Base-by-base conservation (phyloP, 2,329 filamentous ascomycete genomes). In the Trichoderma pleuroti region DNA sequence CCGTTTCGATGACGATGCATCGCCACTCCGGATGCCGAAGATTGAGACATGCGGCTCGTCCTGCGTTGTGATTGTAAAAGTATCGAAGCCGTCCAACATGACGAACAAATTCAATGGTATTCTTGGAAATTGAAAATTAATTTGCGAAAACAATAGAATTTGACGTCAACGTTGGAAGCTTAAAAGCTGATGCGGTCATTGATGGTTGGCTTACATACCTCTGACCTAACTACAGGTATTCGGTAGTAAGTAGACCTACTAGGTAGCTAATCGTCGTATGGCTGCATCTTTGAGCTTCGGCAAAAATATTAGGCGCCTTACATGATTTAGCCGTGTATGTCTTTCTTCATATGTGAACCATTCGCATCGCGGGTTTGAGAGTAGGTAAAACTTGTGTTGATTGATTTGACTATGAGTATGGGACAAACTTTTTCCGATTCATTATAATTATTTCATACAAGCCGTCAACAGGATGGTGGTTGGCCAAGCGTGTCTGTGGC, bases 1-100 rank as follows among this genome's bases (percentile, higher is more conserved):
- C 0, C 82, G 84, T 4, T 67, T 52, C 2, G 75, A 67, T 0
- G 77, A 74, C 6, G 36, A 46, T 28, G 36, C 66, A 49, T 68
- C 56, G 36, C 66, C 66, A 26, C 34, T 68, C 3, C 5, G 24
- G 28, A 68, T 46, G 54, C 66, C 66, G 18, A 59, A 68, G 30
- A 68, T 68, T 34, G 54, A 59, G 7, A 62, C 36, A 21, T 34
- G 66, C 5, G 54, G 66, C 28, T 61, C 66, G 36, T 30, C 21
- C 10, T 63, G 57, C 9, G 57, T 69, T 34, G 56, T 63, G 14
- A 69, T 63, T 28, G 67, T 63, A 5, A 63, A 63, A 3, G 16
- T 8, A 11, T 52, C 30, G 30, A 69, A 69, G 12, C 39, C 67
- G 34, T 52, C 36, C 26, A 54, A 36, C 67, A 69, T 64, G 39